phyloP scores from a whole-genome alignment of 768 basidiomycete genomes.

The Mycena alexandri region DNA sequence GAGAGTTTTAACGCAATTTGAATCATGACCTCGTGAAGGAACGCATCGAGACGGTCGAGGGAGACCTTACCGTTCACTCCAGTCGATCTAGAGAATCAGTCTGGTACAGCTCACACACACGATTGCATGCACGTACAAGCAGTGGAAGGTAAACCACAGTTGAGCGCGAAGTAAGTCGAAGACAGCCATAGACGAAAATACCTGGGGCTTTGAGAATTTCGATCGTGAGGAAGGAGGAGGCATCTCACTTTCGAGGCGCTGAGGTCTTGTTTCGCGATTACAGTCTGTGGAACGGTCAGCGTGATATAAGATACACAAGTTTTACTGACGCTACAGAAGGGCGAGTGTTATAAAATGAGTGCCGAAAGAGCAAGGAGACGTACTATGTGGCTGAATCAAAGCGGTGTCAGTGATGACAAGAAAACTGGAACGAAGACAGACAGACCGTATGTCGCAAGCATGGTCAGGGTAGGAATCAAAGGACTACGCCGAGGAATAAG shows the following conservation, averaged over 20 bases:
- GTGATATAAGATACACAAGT: not conserved
- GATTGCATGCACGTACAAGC: conserved; percentile 19
- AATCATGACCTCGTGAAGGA: conserved; percentile 51
- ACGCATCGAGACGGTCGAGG: conserved; percentile 64
- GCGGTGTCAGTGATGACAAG: too few species aligned
- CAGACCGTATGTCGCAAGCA: conserved; percentile 70
- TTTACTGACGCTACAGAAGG: conserved; percentile 31
- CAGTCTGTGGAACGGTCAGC: conserved; percentile 42
- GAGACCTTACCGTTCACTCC: conserved; percentile 69
- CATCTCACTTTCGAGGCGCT: conserved; percentile 47
- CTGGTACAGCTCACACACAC: too few species aligned
- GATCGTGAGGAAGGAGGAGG: too few species aligned
- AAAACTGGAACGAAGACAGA: not conserved
- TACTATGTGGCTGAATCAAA: conserved; percentile 30
- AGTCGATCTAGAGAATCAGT: conserved; percentile 13
- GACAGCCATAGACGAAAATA: conserved; percentile 68
- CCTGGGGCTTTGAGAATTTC: conserved; percentile 23
- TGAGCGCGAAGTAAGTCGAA: conserved; percentile 73
- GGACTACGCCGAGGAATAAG: conserved; percentile 50
- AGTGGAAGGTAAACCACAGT: conserved; percentile 53
- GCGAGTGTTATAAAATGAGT: not conserved
- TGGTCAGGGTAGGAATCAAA: conserved; percentile 70
- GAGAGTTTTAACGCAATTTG: too few species aligned
- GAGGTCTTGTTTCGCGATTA: conserved; percentile 55
- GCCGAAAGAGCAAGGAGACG: not conserved